These are phyloP conservation scores for Zhuliangozyma parablackwelliae DNA, from an alignment of 1,139 yeast genomes.

Conservation along the genomic window DNA sequence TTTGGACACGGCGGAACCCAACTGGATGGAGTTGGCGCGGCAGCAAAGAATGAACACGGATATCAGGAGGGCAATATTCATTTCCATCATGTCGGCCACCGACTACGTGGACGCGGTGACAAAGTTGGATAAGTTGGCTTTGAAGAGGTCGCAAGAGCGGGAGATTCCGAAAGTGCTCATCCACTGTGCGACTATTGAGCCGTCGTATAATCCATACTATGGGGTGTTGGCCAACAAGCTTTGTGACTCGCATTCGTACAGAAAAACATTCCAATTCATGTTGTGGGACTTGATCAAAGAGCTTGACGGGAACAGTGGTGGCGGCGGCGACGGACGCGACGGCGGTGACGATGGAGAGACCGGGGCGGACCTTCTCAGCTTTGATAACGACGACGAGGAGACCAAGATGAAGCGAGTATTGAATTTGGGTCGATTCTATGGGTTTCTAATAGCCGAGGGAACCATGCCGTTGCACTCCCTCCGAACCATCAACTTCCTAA, in stretches of 20 bases:
- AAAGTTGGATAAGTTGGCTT: constrained; percentile 70
- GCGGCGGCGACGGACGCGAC: constrained; percentile 27
- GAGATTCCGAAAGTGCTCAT: constrained; percentile 83
- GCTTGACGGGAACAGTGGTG: constrained; percentile 41
- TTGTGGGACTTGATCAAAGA: constrained; percentile 87
- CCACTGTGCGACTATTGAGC: constrained; percentile 84
- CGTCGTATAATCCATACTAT: constrained; percentile 86
- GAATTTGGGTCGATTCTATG: constrained; percentile 78
- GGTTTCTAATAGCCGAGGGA: constrained; percentile 68
- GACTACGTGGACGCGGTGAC: constrained; percentile 87
- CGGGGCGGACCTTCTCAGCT: constrained; percentile 21
- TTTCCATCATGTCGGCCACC: constrained; percentile 91
- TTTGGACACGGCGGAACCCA: constrained; percentile 68
- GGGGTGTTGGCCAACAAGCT: constrained; percentile 74
- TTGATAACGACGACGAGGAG: constrained; percentile 37
- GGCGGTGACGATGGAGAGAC: constrained; percentile 36
- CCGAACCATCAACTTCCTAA: constrained; percentile 69
- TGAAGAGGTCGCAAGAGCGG: constrained; percentile 78
- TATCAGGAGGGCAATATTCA: constrained; percentile 85
- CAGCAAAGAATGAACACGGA: constrained; percentile 94
- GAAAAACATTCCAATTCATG: constrained; percentile 83
- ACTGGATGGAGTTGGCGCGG: constrained; percentile 84
- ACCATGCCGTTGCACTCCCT: constrained; percentile 68
- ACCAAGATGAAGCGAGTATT: constrained; percentile 54
- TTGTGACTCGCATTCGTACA: constrained; percentile 63